phyloP scores from a whole-genome alignment of 2,329 filamentous ascomycete species.

The Epichloe sp. region DNA sequence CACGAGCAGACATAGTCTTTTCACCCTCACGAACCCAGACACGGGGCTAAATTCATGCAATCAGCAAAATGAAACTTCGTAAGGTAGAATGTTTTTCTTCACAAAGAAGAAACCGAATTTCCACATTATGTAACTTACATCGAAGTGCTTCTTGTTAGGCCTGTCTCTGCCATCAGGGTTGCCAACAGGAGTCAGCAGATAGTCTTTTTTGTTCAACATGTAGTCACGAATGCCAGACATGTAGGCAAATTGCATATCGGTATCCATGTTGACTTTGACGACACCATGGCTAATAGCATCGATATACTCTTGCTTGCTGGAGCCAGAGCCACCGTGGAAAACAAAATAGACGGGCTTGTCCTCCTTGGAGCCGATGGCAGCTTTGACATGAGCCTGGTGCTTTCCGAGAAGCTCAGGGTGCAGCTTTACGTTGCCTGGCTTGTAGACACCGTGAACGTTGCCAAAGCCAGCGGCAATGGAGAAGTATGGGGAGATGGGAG shows the following conservation, averaged over 20 bases:
- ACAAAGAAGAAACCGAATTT: too few species aligned
- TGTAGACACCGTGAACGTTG: constrained; percentile 98
- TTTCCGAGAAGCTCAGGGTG: constrained; percentile 92
- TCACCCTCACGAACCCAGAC: constrained; percentile 96
- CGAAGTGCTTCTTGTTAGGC: constrained; percentile 97
- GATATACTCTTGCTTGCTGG: constrained; percentile 77
- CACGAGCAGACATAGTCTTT: constrained; percentile 84
- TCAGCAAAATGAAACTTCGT: not conserved
- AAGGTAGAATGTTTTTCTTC: too few species aligned
- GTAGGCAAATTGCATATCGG: constrained; percentile 94
- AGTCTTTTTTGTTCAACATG: constrained; percentile 88
- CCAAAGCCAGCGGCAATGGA: constrained; percentile 96
- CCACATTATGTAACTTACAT: constrained; percentile 21
- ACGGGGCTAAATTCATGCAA: constrained; percentile 44
- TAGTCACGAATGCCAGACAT: constrained; percentile 87
- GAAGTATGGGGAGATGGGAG: constrained; percentile 86
- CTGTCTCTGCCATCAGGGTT: constrained; percentile 95
- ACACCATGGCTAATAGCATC: constrained; percentile 88
- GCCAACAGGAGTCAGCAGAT: constrained; percentile 73
- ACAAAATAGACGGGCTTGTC: constrained; percentile 97
- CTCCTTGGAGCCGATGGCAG: constrained; percentile 57
- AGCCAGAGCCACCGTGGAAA: constrained; percentile 97
- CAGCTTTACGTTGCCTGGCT: constrained; percentile 92
- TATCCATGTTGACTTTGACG: constrained; percentile 99
- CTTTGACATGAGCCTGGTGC: constrained; percentile 86